phyloP scores from a whole-genome alignment of 352 stramenopile genomes.

The Phytophthora cryptogea region DNA sequence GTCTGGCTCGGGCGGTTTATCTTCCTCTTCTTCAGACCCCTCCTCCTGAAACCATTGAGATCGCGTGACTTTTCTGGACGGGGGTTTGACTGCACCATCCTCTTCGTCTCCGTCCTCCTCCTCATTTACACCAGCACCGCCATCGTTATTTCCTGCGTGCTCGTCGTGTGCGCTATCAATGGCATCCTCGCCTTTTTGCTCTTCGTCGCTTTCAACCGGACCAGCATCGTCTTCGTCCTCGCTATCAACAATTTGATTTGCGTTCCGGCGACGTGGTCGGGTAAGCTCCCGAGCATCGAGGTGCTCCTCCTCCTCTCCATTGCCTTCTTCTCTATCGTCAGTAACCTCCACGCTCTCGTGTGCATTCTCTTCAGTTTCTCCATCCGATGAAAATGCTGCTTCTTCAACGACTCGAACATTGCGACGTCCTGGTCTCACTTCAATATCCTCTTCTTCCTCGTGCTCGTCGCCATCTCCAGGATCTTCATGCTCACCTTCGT shows the following conservation, averaged over 20 bases:
- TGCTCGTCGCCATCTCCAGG: constrained; percentile 15
- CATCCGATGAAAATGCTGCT: constrained; percentile 23
- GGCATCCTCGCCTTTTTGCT: constrained; percentile 12
- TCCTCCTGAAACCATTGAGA: constrained; percentile 34
- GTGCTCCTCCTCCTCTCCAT: constrained; percentile 20
- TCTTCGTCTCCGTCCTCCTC: constrained; percentile 17
- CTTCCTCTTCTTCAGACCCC: constrained; percentile 33
- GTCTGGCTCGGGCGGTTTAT: constrained; percentile 3
- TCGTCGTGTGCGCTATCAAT: constrained; percentile 15
- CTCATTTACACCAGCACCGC: constrained; percentile 20
- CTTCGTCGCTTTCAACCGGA: constrained; percentile 18
- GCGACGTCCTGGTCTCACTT: constrained; percentile 17
- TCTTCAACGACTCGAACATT: constrained; percentile 33
- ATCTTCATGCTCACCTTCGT: constrained; percentile 18
- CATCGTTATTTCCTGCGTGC: constrained; percentile 2
- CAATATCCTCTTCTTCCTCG: constrained; percentile 27
- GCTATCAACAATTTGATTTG: constrained; percentile 47
- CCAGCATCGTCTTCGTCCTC: constrained; percentile 30
- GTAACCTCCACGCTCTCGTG: constrained; percentile 1
- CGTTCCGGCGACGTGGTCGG: constrained; percentile 28
- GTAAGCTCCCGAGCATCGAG: constrained; percentile 10
- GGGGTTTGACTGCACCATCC: constrained; percentile 3
- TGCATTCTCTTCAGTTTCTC: constrained; percentile 16
- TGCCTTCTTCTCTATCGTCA: constrained; percentile 6
- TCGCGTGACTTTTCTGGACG: constrained; percentile 24